Base-by-base conservation (phyloP, 2,329 filamentous ascomycete genomes). In the Colletotrichum lindemuthianum region DNA sequence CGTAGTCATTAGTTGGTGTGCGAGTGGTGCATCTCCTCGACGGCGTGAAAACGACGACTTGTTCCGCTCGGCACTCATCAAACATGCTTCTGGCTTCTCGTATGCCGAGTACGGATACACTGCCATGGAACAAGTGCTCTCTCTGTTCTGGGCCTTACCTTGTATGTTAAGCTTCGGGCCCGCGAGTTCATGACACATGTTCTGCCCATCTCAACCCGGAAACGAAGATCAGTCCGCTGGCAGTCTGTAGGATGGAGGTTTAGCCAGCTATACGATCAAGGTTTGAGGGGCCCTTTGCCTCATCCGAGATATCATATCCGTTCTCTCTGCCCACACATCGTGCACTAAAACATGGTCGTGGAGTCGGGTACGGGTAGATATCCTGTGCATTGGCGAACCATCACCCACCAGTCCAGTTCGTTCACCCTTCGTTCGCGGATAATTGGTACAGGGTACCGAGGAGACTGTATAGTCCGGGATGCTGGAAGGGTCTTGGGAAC, bases 171-270 rank as follows among this genome's bases (percentile, higher is more conserved):
- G 51, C 39, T 32, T 44, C 16, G 24, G 24, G 24, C 24, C 24
- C 24, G 5, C 43, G 48, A 32, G 16, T 34, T 32, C 57, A 45
- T 51, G 51, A 55, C 57, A 60, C 50, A 56, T 45, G 45, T 53
- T 13, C 12, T 51, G 57, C 24, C 51, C 61, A 48, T 51, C 39
- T 24, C 45, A 37, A 13, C 36, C 40, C 11, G 12, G n/a, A 36
- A 8, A 24, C 24, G 24, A 24, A 24, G 24, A 24, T 4, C 24
- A 24, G 24, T 24, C 24, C 24, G 24, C 5, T 24, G 24, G 5
- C 24, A 24, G 5, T 34, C 33, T 50, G 57, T 50, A 54, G 44
- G 39, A 51, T 51, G 57, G 55, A 63, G 60, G 56, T 37, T 60
- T 60, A 41, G 51, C 40, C 33, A 36, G 57, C 44, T 12, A 34